Evolutionary conservation across 805 yeast genomes (phyloP).

Genomic region (Grigorovia transvaalensis): DNA sequence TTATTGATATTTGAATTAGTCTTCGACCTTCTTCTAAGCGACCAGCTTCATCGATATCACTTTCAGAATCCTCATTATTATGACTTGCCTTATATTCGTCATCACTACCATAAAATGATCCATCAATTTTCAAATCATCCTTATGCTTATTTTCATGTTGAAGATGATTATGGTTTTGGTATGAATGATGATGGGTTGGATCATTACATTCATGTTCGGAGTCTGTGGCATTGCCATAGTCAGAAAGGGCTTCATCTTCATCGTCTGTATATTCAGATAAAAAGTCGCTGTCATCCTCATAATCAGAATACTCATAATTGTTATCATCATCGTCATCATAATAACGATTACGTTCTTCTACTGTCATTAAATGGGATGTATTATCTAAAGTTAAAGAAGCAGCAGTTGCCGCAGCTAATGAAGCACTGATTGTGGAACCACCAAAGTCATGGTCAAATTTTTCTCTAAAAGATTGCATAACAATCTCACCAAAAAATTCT

Average conservation of each 20-base stretch:
- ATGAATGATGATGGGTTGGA: constrained; percentile 8
- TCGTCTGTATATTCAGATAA: constrained; percentile 20
- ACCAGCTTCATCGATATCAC: constrained; percentile 45
- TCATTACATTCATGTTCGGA: constrained; percentile 7
- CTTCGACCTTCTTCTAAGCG: constrained; percentile 71
- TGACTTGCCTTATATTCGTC: constrained; percentile 14
- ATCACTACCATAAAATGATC: constrained; percentile 3
- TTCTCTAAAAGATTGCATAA: constrained; percentile 22
- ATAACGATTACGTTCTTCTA: constrained; percentile 11
- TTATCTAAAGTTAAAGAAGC: constrained; percentile 13
- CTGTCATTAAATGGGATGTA: constrained; percentile 14
- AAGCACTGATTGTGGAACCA: constrained; percentile 15
- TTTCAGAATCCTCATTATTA: constrained; percentile 25
- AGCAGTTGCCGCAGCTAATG: constrained; percentile 23
- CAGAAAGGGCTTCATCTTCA: constrained; percentile 14
- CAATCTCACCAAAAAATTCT: constrained; percentile 19
- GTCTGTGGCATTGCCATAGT: constrained; percentile 7
- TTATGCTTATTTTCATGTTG: constrained; percentile 10
- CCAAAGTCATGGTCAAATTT: constrained; percentile 18
- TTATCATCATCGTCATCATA: constrained; percentile 16
- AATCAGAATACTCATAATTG: constrained; percentile 26
- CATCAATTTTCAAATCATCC: constrained; percentile 10
- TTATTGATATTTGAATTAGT: constrained; percentile 68
- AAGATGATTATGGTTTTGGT: constrained; percentile 5
- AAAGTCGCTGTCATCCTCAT: constrained; percentile 6